Evolutionary conservation across 495 filamentous ascomycete species (phyloP), one percentile per base, ranked within the genome.

Genomic region (Trichoderma gamsii): DNA sequence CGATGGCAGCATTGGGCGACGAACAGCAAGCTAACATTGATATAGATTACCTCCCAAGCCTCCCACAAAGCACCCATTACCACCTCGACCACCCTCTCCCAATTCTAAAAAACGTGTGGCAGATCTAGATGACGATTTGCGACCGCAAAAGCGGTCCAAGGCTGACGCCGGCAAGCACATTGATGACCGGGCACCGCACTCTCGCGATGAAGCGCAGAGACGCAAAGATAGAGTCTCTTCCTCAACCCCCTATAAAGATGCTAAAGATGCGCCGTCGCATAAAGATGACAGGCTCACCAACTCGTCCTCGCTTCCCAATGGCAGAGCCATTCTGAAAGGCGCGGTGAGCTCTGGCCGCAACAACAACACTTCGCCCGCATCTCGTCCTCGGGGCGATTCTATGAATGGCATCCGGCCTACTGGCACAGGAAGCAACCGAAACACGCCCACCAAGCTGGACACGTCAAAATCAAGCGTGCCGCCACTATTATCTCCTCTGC

Each of bases 401-500:
- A 32, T 81, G 32, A 83, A 83, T 65, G 80, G 80, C 41, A 71
- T 73, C 18, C 75, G 74, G 16, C 73, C 78, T 38, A 63, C 69
- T 21, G 68, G 69, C 8, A 73, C 73, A 49, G 59, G 49, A 29
- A 79, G 71, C 56, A 75, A 73, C 18, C 74, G 73, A 6, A 71
- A 73, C 25, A 71, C 76, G 2, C 79, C 79, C 2, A 78, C 75
- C 66, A 81, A 76, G 67, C 49, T 71, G n/a, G 77, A 78, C 21
- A 67, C 67, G 43, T 35, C 72, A 0, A 79, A 71, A 38, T 64
- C 77, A 8, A 69, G 71, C 13, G 69, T 80, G 15, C 80, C 80
- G 1, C 75, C 74, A 11, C 67, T 82, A 29, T 67, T 82, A 44
- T 81, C 81, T 8, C 77, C 79, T 5, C 75, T 83, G 8, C 79